phyloP scores from a whole-genome alignment of 768 basidiomycete species.

The Russula brevipes region DNA sequence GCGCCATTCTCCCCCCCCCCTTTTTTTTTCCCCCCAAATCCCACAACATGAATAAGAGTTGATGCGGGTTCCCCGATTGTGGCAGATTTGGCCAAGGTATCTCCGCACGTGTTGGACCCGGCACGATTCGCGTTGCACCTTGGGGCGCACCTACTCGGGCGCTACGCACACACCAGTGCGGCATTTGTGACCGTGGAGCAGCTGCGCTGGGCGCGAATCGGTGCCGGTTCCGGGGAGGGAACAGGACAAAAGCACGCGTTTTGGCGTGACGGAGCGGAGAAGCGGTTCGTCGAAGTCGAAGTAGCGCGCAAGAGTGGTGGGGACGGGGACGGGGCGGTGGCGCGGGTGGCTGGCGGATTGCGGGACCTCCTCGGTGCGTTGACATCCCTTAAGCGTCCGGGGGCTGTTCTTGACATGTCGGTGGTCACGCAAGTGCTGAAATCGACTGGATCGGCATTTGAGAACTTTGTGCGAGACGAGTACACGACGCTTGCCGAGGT shows the following conservation, averaged over 20 bases:
- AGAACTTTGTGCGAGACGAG: conserved; percentile 75
- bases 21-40: too few species aligned
- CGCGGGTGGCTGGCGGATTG: conserved; percentile 45
- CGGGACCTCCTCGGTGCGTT: conserved; percentile 72
- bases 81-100: conserved; percentile 79
- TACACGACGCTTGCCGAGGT: conserved; percentile 85
- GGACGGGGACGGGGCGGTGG: conserved; percentile 6
- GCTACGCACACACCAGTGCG: conserved; percentile 71
- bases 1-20: background rate
- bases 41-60: background rate
- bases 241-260: conserved; percentile 75
- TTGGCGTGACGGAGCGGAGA: conserved; percentile 87
- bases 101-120: conserved; percentile 77
- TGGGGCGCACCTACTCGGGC: conserved; percentile 73
- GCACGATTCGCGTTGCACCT: conserved; percentile 87
- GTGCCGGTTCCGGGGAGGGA: conserved; percentile 36
- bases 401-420: background rate
- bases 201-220: conserved; percentile 80
- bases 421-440: conserved; percentile 63
- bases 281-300: conserved; percentile 57
- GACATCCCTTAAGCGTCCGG: too few species aligned
- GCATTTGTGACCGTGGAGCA: conserved; percentile 69
- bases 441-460: conserved; percentile 81
- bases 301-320: conserved; percentile 30
- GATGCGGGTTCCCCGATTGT: background rate